These are phyloP conservation scores for Aspergillus avenaceus DNA, from an alignment of 495 filamentous ascomycete genomes.

Conservation along the genomic window DNA sequence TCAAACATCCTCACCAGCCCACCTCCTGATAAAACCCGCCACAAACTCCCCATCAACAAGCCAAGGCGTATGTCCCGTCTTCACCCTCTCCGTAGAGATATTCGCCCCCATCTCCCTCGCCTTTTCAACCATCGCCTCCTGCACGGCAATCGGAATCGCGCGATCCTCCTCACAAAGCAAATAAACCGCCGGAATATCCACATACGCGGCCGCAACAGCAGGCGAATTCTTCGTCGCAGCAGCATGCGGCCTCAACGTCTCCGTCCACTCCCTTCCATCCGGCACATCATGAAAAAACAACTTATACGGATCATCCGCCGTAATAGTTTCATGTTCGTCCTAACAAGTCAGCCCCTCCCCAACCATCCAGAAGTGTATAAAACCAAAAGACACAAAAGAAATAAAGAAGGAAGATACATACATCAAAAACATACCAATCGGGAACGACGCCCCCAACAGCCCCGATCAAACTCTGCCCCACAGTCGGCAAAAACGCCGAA, in stretches of 20 bases:
- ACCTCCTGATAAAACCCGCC: slow-evolving; percentile 18
- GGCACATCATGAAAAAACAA: slow-evolving; percentile 38
- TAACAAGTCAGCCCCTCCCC: not conserved
- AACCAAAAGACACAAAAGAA: slow-evolving; percentile 15
- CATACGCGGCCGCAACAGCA: slow-evolving; percentile 27
- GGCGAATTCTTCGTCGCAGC: slow-evolving; percentile 30
- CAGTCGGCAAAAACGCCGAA: slow-evolving; percentile 33
- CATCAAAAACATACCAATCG: slow-evolving; percentile 34
- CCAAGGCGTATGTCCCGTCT: slow-evolving; percentile 31
- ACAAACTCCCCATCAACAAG: slow-evolving; percentile 23
- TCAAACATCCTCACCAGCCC: slow-evolving; percentile 16
- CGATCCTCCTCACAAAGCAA: slow-evolving; percentile 34
- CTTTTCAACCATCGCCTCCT: slow-evolving; percentile 37
- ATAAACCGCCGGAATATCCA: slow-evolving; percentile 27
- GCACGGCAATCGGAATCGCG: slow-evolving; percentile 31
- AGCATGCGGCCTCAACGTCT: slow-evolving; percentile 28
- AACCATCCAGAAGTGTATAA: not conserved
- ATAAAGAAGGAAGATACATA: slow-evolving; percentile 13
- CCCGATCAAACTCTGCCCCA: slow-evolving; percentile 34
- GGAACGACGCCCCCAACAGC: slow-evolving; percentile 30
- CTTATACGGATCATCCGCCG: slow-evolving; percentile 20
- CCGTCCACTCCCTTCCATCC: slow-evolving; percentile 28
- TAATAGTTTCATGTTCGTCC: slow-evolving; percentile 27
- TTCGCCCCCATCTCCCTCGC: slow-evolving; percentile 20
- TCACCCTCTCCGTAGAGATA: slow-evolving; percentile 28